phyloP scores from a whole-genome alignment of 805 yeast species.

The Wickerhamiella nectarea region DNA sequence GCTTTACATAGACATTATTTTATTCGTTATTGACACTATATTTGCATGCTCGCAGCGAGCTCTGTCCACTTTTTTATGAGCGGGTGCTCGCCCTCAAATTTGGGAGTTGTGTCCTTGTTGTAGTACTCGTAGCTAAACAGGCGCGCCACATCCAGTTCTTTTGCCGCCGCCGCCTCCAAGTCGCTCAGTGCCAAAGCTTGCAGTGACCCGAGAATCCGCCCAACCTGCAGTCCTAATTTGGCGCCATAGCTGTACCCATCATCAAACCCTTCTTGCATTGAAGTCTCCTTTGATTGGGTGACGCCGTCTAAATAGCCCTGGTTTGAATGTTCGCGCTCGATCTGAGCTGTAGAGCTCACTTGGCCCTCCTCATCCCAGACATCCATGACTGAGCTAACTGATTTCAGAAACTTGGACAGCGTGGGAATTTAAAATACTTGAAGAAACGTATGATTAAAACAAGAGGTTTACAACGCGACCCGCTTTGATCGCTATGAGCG shows the following conservation, averaged over 20 bases:
- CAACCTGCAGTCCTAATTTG: constrained; percentile 48
- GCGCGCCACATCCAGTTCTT: constrained; percentile 45
- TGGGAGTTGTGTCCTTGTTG: constrained; percentile 27
- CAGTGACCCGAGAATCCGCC: constrained; percentile 44
- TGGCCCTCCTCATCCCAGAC: constrained; percentile 17
- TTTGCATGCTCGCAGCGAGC: not conserved
- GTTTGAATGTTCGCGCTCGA: constrained; percentile 47
- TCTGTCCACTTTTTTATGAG: constrained; percentile 36
- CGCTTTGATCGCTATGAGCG: too few relatives aligned
- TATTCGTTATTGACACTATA: too few relatives aligned
- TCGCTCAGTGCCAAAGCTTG: constrained; percentile 29
- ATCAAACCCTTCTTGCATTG: constrained; percentile 72
- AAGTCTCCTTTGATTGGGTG: constrained; percentile 48
- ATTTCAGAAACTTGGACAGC: too few relatives aligned
- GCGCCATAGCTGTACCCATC: constrained; percentile 69
- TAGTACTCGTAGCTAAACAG: constrained; percentile 45
- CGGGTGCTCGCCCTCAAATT: constrained; percentile 26
- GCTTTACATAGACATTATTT: too few relatives aligned
- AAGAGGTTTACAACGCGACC: too few relatives aligned
- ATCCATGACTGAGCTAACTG: constrained; percentile 13
- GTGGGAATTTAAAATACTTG: too few relatives aligned
- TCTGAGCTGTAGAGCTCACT: constrained; percentile 17
- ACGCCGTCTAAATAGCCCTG: constrained; percentile 80
- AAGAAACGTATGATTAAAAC: too few relatives aligned
- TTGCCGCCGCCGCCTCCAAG: constrained; percentile 24